These are phyloP conservation scores for Taphrina populina DNA, from an alignment of 1,139 yeast genomes.

Conservation along the genomic window DNA sequence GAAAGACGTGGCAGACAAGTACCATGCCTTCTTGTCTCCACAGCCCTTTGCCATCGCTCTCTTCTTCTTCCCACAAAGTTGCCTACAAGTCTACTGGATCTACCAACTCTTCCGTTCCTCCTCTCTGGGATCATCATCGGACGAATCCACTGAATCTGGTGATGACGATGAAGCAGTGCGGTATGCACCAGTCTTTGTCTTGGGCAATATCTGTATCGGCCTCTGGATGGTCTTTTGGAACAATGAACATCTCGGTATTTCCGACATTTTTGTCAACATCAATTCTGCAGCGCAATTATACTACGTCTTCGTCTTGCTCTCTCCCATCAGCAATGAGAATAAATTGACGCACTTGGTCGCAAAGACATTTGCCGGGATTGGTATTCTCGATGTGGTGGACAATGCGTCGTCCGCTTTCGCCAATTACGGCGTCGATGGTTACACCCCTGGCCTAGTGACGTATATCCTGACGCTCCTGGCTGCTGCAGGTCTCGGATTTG, in stretches of 20 bases:
- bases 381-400: conserved; percentile 28
- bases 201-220: conserved; percentile 30
- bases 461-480: conserved; percentile 23
- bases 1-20: conserved; percentile 31
- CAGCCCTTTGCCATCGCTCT: conserved; percentile 32
- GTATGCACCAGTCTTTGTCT: conserved; percentile 23
- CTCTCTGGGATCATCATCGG: not conserved
- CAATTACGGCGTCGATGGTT: conserved; percentile 12
- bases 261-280: conserved; percentile 32
- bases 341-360: conserved; percentile 22
- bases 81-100: conserved; percentile 32
- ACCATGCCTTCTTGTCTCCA: conserved; percentile 30
- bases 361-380: conserved; percentile 33
- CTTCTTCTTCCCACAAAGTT: conserved; percentile 31
- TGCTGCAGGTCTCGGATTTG: conserved; percentile 27
- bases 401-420: conserved; percentile 27
- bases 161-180: conserved; percentile 23
- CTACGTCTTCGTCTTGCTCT: conserved; percentile 21
- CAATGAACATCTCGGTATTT: conserved; percentile 24
- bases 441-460: conserved; percentile 22
- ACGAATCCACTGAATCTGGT: not conserved
- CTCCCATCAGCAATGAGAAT: conserved; percentile 23
- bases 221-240: conserved; percentile 34
- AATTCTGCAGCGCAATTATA: conserved; percentile 28
- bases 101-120: conserved; percentile 13